Base-by-base conservation (phyloP, 495 filamentous ascomycete genomes). In the Podospora comata region DNA sequence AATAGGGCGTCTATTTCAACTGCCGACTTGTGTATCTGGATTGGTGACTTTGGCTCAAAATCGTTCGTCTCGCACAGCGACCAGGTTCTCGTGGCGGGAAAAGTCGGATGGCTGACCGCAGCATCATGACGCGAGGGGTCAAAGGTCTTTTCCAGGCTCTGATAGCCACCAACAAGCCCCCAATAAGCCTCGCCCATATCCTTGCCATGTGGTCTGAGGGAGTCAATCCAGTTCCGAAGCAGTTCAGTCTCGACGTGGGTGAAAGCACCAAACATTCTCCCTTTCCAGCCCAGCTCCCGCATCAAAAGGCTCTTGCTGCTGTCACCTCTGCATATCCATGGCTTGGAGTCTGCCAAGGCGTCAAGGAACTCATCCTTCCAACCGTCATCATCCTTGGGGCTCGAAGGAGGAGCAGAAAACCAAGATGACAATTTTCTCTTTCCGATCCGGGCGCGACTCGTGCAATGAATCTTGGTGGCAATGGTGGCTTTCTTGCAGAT, bases 221-320 rank as follows among this genome's bases (percentile, higher is more conserved):
- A 66, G 64, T 79, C 73, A 61, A 82, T 81, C 80, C 80, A 82
- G 4, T 44, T 58, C 56, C 68, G 67, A 27, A 82, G 32, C 11
- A 65, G 67, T 4, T 71, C 71, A 34, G 78, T 66, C 66, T 82
- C 80, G 59, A 55, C 67, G n/a, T 76, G 68, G 9, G 80, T 82
- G 67, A 82, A 81, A 18, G 80, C 70, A 0, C 80, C 80, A 70
- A 77, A 82, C 80, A 82, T 82, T 23, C 73, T 75, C n/a, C 80
- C 80, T 18, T 68, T 73, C 80, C 80, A 81, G 2, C 57, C 64
- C 15, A 81, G 64, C 63, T 78, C 79, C 34, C 67, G 68, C n/a
- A 81, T 68, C 19, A 82, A 66, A 44, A 62, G 71, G 67, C 80
- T 82, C 39, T 75, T 76, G 20, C 64, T 67, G 66, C 80, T 79